Evolutionary conservation across 129 eudicot genomes (phyloP).

Genomic region (Flaveria robusta): DNA sequence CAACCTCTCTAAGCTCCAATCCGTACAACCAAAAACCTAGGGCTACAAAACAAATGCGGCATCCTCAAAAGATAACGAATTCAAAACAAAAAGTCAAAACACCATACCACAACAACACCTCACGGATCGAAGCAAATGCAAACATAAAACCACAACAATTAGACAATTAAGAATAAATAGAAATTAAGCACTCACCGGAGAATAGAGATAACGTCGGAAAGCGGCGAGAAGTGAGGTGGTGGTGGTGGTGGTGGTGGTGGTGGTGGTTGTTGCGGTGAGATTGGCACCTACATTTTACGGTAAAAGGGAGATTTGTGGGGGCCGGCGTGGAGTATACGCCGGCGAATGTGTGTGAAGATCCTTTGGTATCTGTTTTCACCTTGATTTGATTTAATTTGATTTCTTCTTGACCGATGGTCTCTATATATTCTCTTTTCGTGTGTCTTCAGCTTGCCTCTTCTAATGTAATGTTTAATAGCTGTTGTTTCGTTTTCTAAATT

Average conservation of each 20-base stretch:
- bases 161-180: background rate
- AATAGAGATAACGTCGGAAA: conserved; percentile 4
- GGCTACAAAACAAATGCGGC: conserved; percentile 16
- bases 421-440: conserved; percentile 3
- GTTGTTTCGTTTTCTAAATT: no score
- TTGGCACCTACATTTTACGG: conserved; percentile 29
- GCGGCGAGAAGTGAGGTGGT: background rate
- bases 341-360: conserved; percentile 34
- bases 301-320: conserved; percentile 20
- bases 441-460: background rate
- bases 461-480: no score
- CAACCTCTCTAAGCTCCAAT: conserved; percentile 5
- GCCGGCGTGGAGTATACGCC: conserved; percentile 42
- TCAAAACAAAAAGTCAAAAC: conserved; percentile 20
- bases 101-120: background rate
- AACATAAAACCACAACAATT: background rate
- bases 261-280: conserved; percentile 12
- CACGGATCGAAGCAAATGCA: conserved; percentile 24
- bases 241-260: background rate
- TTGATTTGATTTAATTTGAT: no score
- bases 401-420: conserved; percentile 22
- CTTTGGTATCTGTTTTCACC: background rate
- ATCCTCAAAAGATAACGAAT: conserved; percentile 13
- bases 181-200: conserved; percentile 15
- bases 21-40: conserved; percentile 24